Base-by-base conservation (phyloP, 129 eudicot genomes). In the Smallanthus sonchifolius region DNA sequence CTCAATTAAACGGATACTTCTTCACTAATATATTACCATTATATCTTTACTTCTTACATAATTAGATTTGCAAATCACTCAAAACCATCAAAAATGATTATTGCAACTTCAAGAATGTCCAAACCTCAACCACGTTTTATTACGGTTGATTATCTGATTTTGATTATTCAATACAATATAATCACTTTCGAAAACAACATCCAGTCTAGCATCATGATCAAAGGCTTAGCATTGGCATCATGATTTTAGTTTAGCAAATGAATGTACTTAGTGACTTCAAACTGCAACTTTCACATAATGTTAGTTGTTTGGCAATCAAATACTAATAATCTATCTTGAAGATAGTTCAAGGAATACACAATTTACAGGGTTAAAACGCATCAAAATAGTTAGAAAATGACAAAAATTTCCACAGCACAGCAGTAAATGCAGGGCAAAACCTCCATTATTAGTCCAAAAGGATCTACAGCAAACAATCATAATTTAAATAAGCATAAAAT, bases 391-490 rank as follows among this genome's bases (percentile, higher is more conserved):
- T 3, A 24, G 30, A 24, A 24, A 24, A 24, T 24, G 30, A 24
- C 30, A 24, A 24, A 24, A 24, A 24, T 0, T 24, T 24, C 30
- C 30, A 24, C 30, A 24, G 0, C 32, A 52, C n/a, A 54, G 6
- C 52, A 64, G 57, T 57, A 11, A 57, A 28, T 59, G 69, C 63
- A 60, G 60, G 10, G 40, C 7, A 73, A 61, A 60, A 60, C 45
- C 67, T 76, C 80, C 51, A 66, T 67, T 67, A 76, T 67, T 67
- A 73, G 45, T 76, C 44, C 14, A 15, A 76, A 57, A 54, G 20
- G 38, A 77, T 77, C 76, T 69, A 77, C 70, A 69, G 55, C 70
- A 69, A 61, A 66, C 67, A 66, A 66, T 39, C 65, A 67, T 30
- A 51, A 40, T 11, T 10, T 2, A 14, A 28, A 39, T 16, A 75